Conservation (phyloP, 352 stramenopile genomes). For the Globisporangium iwayamae region DNA sequence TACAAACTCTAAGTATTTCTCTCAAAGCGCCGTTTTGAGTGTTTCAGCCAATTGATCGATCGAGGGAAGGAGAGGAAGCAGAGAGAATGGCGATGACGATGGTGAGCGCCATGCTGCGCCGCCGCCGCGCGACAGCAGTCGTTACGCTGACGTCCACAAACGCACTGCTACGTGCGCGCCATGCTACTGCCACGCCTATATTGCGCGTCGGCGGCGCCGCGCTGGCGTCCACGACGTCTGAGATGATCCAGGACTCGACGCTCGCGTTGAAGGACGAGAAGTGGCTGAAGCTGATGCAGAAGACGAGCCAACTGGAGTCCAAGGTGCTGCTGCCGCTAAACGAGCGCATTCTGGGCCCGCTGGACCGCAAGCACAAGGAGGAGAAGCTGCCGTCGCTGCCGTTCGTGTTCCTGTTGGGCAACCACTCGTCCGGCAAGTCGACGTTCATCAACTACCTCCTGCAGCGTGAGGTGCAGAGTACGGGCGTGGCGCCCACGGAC, state of each 20-base stretch:
- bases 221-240: conserved; percentile 15
- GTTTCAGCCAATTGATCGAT: conserved; percentile 3
- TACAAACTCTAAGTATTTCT: no score
- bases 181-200: background rate
- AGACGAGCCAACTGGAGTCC: conserved; percentile 71
- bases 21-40: no score
- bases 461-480: conserved; percentile 94
- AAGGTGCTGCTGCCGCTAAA: conserved; percentile 78
- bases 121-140: background rate
- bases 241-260: conserved; percentile 25
- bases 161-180: background rate
- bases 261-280: conserved; percentile 57
- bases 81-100: conserved; percentile 14
- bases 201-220: conserved; percentile 1
- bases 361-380: conserved; percentile 88
- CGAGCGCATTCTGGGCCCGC: conserved; percentile 78
- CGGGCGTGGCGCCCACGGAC: conserved; percentile 99
- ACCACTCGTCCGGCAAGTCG: conserved; percentile 98
- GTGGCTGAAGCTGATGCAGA: conserved; percentile 80
- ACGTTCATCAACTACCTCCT: conserved; percentile 99
- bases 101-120: conserved; percentile 11
- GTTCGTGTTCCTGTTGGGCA: conserved; percentile 99
- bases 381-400: conserved; percentile 93
- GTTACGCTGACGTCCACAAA: background rate
- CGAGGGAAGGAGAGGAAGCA: background rate